phyloP scores from a whole-genome alignment of 2,329 filamentous ascomycete genomes.

The Colletotrichum sp. region DNA sequence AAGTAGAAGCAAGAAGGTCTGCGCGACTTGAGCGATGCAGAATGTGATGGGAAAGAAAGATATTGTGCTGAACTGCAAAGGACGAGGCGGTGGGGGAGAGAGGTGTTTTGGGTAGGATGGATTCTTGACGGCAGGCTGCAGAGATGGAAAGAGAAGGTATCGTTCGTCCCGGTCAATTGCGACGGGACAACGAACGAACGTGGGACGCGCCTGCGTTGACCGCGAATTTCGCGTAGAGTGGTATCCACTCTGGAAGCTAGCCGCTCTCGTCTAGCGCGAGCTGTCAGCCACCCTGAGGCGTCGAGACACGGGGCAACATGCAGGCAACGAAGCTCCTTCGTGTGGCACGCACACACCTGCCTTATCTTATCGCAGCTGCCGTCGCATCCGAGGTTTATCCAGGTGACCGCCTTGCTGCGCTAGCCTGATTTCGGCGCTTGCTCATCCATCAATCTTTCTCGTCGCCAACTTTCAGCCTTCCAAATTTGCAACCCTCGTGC shows the following conservation, averaged over 20 bases:
- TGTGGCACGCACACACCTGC: neutral
- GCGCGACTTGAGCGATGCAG: neutral
- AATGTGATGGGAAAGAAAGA: neutral
- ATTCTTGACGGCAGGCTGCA: conserved; percentile 3
- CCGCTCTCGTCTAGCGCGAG: neutral
- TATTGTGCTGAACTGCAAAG: neutral
- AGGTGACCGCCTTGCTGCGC: conserved; percentile 11
- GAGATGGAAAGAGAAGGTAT: conserved; percentile 11
- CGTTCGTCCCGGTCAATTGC: conserved; percentile 2
- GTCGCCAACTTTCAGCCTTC: conserved; percentile 12
- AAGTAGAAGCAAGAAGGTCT: neutral
- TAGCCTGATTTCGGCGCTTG: conserved; percentile 16
- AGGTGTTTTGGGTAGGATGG: neutral
- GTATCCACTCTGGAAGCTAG: neutral
- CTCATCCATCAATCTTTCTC: conserved; percentile 16
- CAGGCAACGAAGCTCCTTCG: neutral
- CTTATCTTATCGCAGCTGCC: neutral
- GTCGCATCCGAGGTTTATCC: conserved; percentile 3
- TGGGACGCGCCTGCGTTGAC: conserved; percentile 20
- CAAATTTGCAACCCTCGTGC: neutral
- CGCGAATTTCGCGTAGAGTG: conserved; percentile 25
- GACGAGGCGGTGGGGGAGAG: neutral
- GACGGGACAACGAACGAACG: conserved; percentile 18
- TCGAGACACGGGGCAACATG: neutral
- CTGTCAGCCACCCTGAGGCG: neutral